phyloP scores from a whole-genome alignment of 371 early-diverging fungal species.

The Blakeslea trispora region DNA sequence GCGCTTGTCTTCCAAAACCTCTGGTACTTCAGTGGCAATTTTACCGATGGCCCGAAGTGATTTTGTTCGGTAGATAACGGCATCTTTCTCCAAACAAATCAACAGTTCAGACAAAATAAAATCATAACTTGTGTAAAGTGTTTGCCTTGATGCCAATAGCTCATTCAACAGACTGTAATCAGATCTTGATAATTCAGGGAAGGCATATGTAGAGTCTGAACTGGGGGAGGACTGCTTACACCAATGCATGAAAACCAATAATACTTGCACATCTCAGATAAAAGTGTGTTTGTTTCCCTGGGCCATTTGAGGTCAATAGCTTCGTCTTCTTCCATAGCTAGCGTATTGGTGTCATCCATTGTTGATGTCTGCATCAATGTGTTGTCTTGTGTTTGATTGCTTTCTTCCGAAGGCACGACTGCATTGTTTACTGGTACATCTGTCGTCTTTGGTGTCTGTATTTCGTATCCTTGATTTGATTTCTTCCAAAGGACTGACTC shows the following conservation, averaged over 20 bases:
- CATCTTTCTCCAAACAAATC: slow-evolving; percentile 62
- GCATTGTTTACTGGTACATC: not conserved
- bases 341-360: not conserved
- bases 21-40: slow-evolving; percentile 66
- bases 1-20: slow-evolving; percentile 58
- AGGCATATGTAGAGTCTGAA: slow-evolving; percentile 5
- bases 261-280: slow-evolving; percentile 24
- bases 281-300: slow-evolving; percentile 9
- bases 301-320: slow-evolving; percentile 18
- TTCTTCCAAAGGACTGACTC: slow-evolving; percentile 26
- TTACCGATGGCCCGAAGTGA: slow-evolving; percentile 77
- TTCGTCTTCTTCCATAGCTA: slow-evolving; percentile 8
- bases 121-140: slow-evolving; percentile 71
- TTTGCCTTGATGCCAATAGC: slow-evolving; percentile 54
- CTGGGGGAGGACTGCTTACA: slow-evolving; percentile 12
- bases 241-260: slow-evolving; percentile 26
- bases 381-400: not conserved
- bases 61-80: slow-evolving; percentile 71
- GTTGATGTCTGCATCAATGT: not conserved
- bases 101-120: slow-evolving; percentile 67
- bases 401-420: not conserved
- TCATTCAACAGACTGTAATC: slow-evolving; percentile 43
- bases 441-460: not conserved
- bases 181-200: slow-evolving; percentile 34
- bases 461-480: slow-evolving; percentile 26